These are phyloP conservation scores for Centella asiatica DNA, from an alignment of 129 eudicot species.

Conservation along the genomic window DNA sequence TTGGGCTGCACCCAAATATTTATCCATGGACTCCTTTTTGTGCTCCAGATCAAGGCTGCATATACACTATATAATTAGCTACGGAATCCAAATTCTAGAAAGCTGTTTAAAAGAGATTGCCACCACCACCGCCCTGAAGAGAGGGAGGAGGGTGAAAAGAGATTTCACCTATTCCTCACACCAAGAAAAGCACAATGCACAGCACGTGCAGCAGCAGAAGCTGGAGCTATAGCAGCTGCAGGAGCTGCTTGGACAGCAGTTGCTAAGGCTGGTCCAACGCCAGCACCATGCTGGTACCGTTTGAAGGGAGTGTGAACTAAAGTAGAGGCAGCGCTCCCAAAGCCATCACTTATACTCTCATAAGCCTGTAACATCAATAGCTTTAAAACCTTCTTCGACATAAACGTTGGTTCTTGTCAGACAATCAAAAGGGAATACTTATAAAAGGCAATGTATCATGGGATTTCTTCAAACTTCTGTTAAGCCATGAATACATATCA, in stretches of 20 bases:
- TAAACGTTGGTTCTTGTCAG: not conserved
- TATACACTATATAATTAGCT: conserved; percentile 4
- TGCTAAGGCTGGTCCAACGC: conserved; percentile 72
- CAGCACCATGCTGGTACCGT: conserved; percentile 71
- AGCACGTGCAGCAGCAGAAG: conserved; percentile 89
- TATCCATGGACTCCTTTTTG: conserved; percentile 75
- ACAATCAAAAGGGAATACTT: not conserved
- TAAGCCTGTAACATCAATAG: conserved; percentile 46
- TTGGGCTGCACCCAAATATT: conserved; percentile 56
- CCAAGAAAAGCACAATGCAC: conserved; percentile 86
- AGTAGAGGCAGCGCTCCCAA: conserved; percentile 75
- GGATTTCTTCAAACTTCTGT: not conserved
- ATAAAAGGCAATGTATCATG: not conserved
- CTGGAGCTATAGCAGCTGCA: conserved; percentile 94
- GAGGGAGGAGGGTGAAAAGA: not conserved
- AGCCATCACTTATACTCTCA: conserved; percentile 78
- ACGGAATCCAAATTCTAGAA: not conserved
- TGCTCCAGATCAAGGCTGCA: conserved; percentile 93
- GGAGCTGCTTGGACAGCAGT: conserved; percentile 87
- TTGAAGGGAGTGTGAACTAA: conserved; percentile 69
- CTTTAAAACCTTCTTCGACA: not conserved
- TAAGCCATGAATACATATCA: not conserved
- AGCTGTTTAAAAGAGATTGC: not conserved
- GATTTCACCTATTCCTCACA: conserved; percentile 68
- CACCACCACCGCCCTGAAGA: not conserved